Evolutionary conservation across 768 basidiomycete genomes (phyloP), one percentile per base, ranked within the genome.

Genomic region (Phanerodontia chrysosporium): DNA sequence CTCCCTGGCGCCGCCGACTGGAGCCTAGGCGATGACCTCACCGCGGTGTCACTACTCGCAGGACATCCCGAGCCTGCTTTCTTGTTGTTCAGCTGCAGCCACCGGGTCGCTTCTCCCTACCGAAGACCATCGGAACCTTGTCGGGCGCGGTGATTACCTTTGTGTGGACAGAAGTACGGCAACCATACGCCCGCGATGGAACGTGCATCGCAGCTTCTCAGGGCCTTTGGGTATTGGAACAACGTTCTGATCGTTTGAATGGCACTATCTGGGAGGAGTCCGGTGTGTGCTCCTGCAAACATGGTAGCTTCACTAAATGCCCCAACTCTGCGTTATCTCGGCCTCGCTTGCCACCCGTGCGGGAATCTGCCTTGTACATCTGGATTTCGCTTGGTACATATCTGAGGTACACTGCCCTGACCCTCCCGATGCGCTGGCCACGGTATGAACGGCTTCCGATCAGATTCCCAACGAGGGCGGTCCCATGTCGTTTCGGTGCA

Each of bases 371-470:
- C 24, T 18, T 35, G 28, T n/a, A 42, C 44, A 14, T 42, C 22
- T 53, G 30, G 12, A 7, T 53, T 36, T 45, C 27, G 44, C 29
- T 25, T 30, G 27, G 55, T 54, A 51, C 52, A 28, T 53, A 59
- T 51, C 39, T 42, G 39, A 42, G 39, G 39, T 42, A 42, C 45
- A 39, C 8, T 14, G 24, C 45, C 45, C 27, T 42, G 22, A 18
- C 55, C 27, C 25, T 61, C 57, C 58, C 58, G 62, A 64, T 62
- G 57, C 56, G 30, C 64, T 60, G 63, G 42, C 59, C 63, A 58
- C 57, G 59, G 62, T 57, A 62, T 58, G 62, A 46, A 64, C 28
- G 42, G 46, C 58, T 68, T 68, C 67, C 68, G 18, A 70, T 70
- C 69, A 70, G 66, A 69, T 64, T 53, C 59, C 53, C 36, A 36